Base-by-base conservation (phyloP, 108 stramenopile species). In the Skeletonema marinoi region DNA sequence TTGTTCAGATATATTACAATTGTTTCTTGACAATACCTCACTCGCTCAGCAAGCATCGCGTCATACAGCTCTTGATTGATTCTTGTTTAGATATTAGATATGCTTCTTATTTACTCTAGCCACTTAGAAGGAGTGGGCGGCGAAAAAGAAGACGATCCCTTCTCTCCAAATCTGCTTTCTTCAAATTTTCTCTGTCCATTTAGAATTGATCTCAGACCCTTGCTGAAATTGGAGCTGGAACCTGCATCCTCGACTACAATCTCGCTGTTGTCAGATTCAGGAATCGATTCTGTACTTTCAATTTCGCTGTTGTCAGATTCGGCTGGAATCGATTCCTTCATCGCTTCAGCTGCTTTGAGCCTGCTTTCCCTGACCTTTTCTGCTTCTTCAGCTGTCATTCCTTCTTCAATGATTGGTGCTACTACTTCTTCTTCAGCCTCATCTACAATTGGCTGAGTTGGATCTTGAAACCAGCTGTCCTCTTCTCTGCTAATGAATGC, bases 401-500 rank as follows among this genome's bases (percentile, higher is more conserved):
- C 54, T 25, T 56, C 54, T 2, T 21, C 25, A 56, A 56, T 56
- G 25, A 25, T 21, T 25, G 6, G 4, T 56, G 54, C 21, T 56
- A 56, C 54, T 25, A 29, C 54, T 56, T 25, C 54, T 21, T 25
- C 51, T 56, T 25, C 54, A 25, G 25, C 2, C 25, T 56, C 54
- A n/a, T 56, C 21, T 25, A 25, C 54, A 25, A 25, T 0, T 29
- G 54, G 54, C 25, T 56, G 54, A 29, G 54, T 1, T 25, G 75
- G 76, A 19, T 42, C 65, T 50, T 78, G 59, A 51, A 78, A 82
- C 81, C 81, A 82, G 60, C 65, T 35, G 16, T 77, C 77, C 36
- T 81, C 75, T 33, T 77, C 76, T 60, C 80, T 65, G 33, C 36
- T 73, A 32, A 78, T 90, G 66, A 93, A 93, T 39, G 89, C 88